phyloP scores from a whole-genome alignment of 345 rosid species.

The Salix purpurea region DNA sequence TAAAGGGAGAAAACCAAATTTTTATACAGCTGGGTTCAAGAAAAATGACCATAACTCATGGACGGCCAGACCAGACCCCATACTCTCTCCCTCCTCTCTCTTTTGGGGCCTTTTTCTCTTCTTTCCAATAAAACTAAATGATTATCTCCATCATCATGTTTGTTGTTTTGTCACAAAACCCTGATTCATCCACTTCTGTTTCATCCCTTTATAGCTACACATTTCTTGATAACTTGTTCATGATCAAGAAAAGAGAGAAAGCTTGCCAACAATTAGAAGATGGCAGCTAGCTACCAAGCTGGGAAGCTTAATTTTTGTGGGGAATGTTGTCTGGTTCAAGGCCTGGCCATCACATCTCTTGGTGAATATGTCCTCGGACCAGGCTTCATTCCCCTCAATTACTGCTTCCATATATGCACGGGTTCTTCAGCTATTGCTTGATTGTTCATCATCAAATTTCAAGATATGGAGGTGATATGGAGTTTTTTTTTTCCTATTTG shows the following conservation, averaged over 20 bases:
- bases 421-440: background rate
- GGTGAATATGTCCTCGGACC: slow-evolving; percentile 50
- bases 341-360: background rate
- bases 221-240: background rate
- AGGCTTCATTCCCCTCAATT: slow-evolving; percentile 95
- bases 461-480: background rate
- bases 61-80: slow-evolving; percentile 11
- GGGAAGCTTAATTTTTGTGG: slow-evolving; percentile 50
- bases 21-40: background rate
- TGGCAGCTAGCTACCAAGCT: background rate
- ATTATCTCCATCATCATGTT: slow-evolving; percentile 24
- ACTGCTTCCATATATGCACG: slow-evolving; percentile 31
- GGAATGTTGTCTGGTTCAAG: slow-evolving; percentile 65
- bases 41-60: background rate
- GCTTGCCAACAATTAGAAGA: background rate
- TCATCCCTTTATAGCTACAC: background rate
- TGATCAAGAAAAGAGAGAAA: background rate
- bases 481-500: background rate
- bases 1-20: background rate
- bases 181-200: background rate
- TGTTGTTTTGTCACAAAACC: slow-evolving; percentile 7
- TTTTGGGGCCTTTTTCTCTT: background rate
- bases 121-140: slow-evolving; percentile 26
- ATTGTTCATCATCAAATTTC: background rate
- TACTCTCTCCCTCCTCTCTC: slow-evolving; percentile 15